Base-by-base conservation (phyloP, 306 rosid genomes). In the Medicago lupulina region DNA sequence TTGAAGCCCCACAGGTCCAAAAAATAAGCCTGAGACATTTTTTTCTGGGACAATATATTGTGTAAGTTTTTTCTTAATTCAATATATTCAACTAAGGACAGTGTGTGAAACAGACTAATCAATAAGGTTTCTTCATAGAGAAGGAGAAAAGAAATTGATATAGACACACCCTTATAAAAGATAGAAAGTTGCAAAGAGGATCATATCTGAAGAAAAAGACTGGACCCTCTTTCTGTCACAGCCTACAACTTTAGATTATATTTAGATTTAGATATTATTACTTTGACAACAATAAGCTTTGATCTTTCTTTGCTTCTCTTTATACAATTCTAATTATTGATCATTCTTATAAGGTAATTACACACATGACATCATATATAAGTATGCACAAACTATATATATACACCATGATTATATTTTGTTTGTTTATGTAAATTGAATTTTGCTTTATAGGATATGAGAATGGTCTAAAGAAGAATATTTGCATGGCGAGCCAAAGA, bases 401-500 rank as follows among this genome's bases (percentile, higher is more conserved):
- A 46, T 49, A 61, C 47, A 50, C 31, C 49, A 67, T 51, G 40
- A 38, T 70, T 70, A 13, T 31, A 77, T 77, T 80, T 59, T 25
- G 65, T 59, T 21, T 79, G 18, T 80, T 69, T 36, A 50, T 82
- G 41, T 79, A 40, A 75, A 71, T 74, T 79, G 61, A 67, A 76
- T 67, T 76, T 38, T 14, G 19, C 62, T 83, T 81, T 80, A 71
- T 78, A 81, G 80, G 71, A 79, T 65, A 87, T 73, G 84, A 82
- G 75, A 80, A 86, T 84, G 82, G 79, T 80, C 83, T 91, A 53
- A 61, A 34, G 50, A 70, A 70, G 50, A 70, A 70, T 55, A 12
- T 31, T 62, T 87, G 88, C 92, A 94, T 91, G 98, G 93, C 85
- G 61, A 89, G 86, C 62, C 87, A 91, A 67, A 82, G 96, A 83